Conservation (phyloP, 345 rosid genomes). For the Sonneratia alba region DNA sequence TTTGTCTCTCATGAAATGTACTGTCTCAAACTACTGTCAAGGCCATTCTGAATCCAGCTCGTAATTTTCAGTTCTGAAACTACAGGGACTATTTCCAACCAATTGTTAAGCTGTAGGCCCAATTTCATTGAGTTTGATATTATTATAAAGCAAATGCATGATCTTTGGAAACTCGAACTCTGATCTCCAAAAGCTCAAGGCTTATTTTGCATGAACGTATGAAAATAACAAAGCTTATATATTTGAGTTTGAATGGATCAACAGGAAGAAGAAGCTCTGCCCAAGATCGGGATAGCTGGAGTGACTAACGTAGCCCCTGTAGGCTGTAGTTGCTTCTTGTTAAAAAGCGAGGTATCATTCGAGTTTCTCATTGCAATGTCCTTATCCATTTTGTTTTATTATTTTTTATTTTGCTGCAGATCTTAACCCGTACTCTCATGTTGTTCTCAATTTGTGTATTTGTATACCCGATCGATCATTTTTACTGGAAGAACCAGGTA, state of each 20-base stretch:
- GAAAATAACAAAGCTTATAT: not conserved
- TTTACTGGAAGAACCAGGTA: not conserved
- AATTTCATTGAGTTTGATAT: not conserved
- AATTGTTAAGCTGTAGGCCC: not conserved
- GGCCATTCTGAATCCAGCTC: not conserved
- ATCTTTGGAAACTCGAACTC: not conserved
- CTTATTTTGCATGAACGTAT: not conserved
- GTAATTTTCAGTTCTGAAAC: not conserved
- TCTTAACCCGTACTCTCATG: too few species aligned
- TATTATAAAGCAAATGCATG: not conserved
- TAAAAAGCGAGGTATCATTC: not conserved
- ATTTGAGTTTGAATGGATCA: conserved; percentile 8
- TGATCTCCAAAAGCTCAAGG: not conserved
- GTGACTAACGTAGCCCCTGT: conserved; percentile 32
- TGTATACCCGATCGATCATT: too few species aligned
- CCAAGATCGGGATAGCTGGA: conserved; percentile 70
- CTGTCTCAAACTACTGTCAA: not conserved
- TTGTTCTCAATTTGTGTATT: too few species aligned
- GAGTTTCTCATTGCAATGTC: not conserved
- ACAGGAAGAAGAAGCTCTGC: conserved; percentile 36
- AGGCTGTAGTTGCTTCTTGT: not conserved
- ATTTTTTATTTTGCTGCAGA: too few species aligned
- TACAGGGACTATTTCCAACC: not conserved
- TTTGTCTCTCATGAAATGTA: conserved; percentile 32
- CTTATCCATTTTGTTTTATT: not conserved